Evolutionary conservation across 805 yeast species (phyloP).

Genomic region (Candida railenensis): DNA sequence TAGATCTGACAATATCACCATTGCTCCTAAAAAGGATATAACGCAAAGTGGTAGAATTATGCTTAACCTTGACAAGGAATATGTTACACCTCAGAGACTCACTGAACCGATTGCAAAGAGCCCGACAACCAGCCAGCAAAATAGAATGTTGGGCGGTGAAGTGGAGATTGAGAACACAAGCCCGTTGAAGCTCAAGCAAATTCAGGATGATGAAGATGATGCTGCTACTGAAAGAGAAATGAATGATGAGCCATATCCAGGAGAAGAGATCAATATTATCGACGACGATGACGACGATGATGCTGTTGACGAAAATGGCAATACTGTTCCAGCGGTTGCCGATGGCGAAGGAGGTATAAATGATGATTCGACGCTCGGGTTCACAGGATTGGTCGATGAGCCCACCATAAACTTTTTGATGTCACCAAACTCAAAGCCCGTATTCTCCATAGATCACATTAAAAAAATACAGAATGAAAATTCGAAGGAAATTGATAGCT

Average conservation of each 20-base stretch:
- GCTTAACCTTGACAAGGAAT: slow-evolving; percentile 13
- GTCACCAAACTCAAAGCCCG: slow-evolving; percentile 34
- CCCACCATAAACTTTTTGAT: slow-evolving; percentile 29
- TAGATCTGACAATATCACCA: background rate
- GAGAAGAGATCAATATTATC: background rate
- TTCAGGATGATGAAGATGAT: slow-evolving; percentile 2
- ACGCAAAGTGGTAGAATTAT: slow-evolving; percentile 20
- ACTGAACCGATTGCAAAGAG: slow-evolving; percentile 31
- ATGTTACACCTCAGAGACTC: slow-evolving; percentile 28
- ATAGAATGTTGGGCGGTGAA: slow-evolving; percentile 18
- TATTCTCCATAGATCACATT: slow-evolving; percentile 27
- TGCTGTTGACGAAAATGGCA: slow-evolving; percentile 7
- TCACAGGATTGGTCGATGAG: slow-evolving; percentile 10
- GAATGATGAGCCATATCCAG: background rate
- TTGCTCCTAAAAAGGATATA: slow-evolving; percentile 7
- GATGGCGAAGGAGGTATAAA: slow-evolving; percentile 1
- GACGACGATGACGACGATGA: slow-evolving; percentile 6
- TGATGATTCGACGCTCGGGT: slow-evolving; percentile 12
- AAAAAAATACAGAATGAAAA: slow-evolving; percentile 22
- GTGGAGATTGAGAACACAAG: slow-evolving; percentile 19
- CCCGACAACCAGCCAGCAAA: slow-evolving; percentile 25
- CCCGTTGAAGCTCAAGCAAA: slow-evolving; percentile 18
- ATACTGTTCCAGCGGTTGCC: slow-evolving; percentile 1
- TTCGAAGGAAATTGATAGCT: slow-evolving; percentile 15
- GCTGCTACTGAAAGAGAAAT: slow-evolving; percentile 1